These are phyloP conservation scores for Huntiella bhutanensis DNA, from an alignment of 2,329 filamentous ascomycete genomes.

Conservation along the genomic window DNA sequence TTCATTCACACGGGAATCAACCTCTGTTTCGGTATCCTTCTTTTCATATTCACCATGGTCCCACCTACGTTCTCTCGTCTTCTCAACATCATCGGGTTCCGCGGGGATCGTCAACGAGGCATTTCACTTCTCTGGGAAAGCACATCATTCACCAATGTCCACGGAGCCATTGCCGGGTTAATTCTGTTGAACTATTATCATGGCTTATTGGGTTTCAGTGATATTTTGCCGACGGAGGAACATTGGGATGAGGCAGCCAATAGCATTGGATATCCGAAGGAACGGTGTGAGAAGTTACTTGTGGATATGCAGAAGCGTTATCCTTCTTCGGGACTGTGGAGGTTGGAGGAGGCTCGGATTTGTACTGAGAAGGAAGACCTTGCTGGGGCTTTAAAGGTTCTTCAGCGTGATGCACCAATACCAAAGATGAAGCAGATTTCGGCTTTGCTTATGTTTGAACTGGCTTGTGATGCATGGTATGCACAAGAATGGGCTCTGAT, in stretches of 20 bases:
- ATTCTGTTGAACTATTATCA: conserved; percentile 77
- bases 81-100: conserved; percentile 76
- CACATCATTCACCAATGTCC: conserved; percentile 68
- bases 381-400: conserved; percentile 38
- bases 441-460: conserved; percentile 71
- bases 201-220: conserved; percentile 64
- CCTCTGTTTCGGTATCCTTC: conserved; percentile 73
- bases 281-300: conserved; percentile 48
- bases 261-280: conserved; percentile 51
- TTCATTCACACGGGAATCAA: conserved; percentile 82
- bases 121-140: conserved; percentile 80
- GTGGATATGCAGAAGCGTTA: conserved; percentile 57
- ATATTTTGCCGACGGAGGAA: conserved; percentile 53
- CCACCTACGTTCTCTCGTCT: conserved; percentile 80
- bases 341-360: conserved; percentile 71
- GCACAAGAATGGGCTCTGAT: conserved; percentile 58
- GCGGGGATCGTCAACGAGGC: conserved; percentile 67
- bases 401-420: conserved; percentile 38
- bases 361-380: conserved; percentile 48
- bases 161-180: conserved; percentile 76
- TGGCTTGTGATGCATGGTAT: conserved; percentile 60
- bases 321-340: conserved; percentile 69
- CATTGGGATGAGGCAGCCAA: conserved; percentile 37
- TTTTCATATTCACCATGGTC: conserved; percentile 79
- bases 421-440: conserved; percentile 76